phyloP scores from a whole-genome alignment of 257 asterid genomes.

The Echites panduratus region DNA sequence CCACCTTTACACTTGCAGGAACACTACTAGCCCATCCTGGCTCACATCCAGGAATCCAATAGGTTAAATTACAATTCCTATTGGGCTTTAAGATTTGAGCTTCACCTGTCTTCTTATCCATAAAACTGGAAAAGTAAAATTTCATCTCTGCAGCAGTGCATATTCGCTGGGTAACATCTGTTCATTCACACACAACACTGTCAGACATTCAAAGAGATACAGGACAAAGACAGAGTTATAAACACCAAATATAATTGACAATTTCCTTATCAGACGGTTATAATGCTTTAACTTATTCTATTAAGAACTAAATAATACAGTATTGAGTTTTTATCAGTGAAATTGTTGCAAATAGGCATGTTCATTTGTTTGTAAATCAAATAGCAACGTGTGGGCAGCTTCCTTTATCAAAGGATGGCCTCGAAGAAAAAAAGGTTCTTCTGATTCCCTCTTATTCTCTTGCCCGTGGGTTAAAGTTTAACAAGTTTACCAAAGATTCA shows the following conservation, averaged over 20 bases:
- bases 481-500: not conserved
- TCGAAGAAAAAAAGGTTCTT: not conserved
- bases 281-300: not conserved
- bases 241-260: not conserved
- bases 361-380: not conserved
- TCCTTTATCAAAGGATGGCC: not conserved
- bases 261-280: not conserved
- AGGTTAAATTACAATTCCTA: conserved; percentile 74
- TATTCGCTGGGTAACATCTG: conserved; percentile 80
- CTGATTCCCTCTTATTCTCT: not conserved
- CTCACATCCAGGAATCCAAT: conserved; percentile 93
- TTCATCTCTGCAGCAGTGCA: conserved; percentile 98
- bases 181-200: conserved; percentile 26
- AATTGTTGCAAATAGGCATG: not conserved
- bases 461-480: not conserved
- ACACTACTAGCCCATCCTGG: conserved; percentile 96
- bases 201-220: conserved; percentile 15
- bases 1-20: conserved; percentile 46
- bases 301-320: not conserved
- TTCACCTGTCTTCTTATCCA: conserved; percentile 49
- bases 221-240: not conserved
- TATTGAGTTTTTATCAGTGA: not conserved
- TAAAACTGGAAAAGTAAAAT: conserved; percentile 71
- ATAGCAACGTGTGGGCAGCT: not conserved
- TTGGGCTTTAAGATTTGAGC: conserved; percentile 73